A percentile compares a stretch with the other conserved stretches of the same genome.
Evolutionary conservation across 2,329 filamentous ascomycete species (phyloP).

Genomic region (Helotiales sp.): DNA sequence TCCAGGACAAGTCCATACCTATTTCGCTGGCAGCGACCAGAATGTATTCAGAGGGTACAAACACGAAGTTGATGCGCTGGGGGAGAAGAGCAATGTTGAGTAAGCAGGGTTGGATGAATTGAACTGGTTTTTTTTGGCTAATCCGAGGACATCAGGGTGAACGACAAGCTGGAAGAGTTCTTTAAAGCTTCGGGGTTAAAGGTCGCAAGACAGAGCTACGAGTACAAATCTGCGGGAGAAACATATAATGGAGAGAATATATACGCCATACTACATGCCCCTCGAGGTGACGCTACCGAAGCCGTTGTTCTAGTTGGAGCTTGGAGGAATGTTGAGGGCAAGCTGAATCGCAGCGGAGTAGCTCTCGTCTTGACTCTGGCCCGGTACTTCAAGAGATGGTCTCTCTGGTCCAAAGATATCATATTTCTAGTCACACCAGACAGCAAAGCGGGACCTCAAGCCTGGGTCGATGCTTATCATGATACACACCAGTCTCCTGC

Average conservation of each 20-base stretch:
- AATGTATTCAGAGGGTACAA: constrained; percentile 89
- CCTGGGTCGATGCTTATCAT: constrained; percentile 98
- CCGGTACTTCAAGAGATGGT: constrained; percentile 97
- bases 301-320: constrained; percentile 90
- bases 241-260: constrained; percentile 81
- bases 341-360: constrained; percentile 84
- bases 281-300: constrained; percentile 93
- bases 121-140: constrained; percentile 1
- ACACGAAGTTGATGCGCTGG: constrained; percentile 72
- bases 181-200: constrained; percentile 81
- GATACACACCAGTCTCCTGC: constrained; percentile 73
- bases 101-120: constrained; percentile 35
- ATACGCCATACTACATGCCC: constrained; percentile 91
- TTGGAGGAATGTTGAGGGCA: constrained; percentile 78
- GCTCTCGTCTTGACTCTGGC: constrained; percentile 83
- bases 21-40: constrained; percentile 95
- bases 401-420: constrained; percentile 98
- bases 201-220: constrained; percentile 83
- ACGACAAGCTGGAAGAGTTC: constrained; percentile 72
- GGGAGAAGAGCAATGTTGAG: constrained; percentile 53
- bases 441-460: constrained; percentile 85
- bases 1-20: constrained; percentile 95
- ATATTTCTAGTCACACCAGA: constrained; percentile 88
- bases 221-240: constrained; percentile 76
- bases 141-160: constrained; percentile 49